Evolutionary conservation across 345 rosid species (phyloP).

Genomic region (Laguncularia racemosa): DNA sequence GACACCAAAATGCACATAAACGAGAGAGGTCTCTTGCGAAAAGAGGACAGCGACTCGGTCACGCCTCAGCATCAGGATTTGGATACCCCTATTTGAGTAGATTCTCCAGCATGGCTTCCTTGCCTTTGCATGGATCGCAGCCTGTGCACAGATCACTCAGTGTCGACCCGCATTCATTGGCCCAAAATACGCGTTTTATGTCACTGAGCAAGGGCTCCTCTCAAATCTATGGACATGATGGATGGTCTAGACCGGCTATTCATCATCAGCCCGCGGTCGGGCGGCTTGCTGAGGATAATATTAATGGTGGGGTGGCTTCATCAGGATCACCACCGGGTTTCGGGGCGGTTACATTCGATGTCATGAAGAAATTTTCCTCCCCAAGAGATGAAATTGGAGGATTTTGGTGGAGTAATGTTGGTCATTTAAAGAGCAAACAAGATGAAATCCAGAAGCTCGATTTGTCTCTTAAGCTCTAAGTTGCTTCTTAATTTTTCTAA

Average conservation of each 20-base stretch:
- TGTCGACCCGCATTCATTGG: constrained; percentile 67
- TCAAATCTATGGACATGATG: constrained; percentile 25
- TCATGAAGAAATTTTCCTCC: constrained; percentile 27
- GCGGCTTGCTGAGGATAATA: constrained; percentile 22
- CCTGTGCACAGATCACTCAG: constrained; percentile 40
- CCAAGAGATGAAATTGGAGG: constrained; percentile 20
- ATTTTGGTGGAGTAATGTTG: constrained; percentile 34
- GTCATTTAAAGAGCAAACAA: constrained; percentile 39
- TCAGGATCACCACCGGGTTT: constrained; percentile 18
- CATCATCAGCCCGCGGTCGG: constrained; percentile 42
- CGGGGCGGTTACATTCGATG: constrained; percentile 29
- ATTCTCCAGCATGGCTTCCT: constrained; percentile 62
- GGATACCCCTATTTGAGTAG: constrained; percentile 14
- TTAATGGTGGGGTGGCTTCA: constrained; percentile 3
- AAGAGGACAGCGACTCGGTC: constrained; percentile 42
- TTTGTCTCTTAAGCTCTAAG: constrained; percentile 85
- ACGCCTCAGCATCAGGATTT: neutral
- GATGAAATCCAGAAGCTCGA: constrained; percentile 72
- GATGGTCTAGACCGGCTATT: constrained; percentile 32
- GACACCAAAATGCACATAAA: constrained; percentile 94
- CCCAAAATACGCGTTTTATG: constrained; percentile 34
- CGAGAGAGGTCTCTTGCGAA: constrained; percentile 84
- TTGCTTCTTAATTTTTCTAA: no score
- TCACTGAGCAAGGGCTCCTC: constrained; percentile 9
- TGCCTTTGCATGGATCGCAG: constrained; percentile 61